Base-by-base conservation (phyloP, 139 green algal species). In the Nannochloris sp. region DNA sequence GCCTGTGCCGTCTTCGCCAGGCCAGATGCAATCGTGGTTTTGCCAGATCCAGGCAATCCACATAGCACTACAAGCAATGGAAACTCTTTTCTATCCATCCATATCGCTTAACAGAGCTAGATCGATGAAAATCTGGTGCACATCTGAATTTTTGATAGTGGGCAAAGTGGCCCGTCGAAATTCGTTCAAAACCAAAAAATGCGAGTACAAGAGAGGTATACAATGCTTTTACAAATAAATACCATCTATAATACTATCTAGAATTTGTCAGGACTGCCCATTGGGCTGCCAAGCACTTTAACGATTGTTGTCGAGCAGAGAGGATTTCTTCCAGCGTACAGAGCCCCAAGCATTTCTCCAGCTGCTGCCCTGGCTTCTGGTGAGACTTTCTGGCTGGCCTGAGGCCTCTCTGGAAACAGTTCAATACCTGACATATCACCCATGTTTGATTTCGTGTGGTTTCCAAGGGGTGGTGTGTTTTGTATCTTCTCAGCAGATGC, bases 31-130 rank as follows among this genome's bases (percentile, higher is more conserved):
- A 57, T 19, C 21, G 46, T 66, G n/a, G n/a, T 58, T 40, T 66
- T 66, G 15, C 60, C 60, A 15, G 24, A 55, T 21, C 46, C 60
- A 66, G 60, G 60, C 15, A 66, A 24, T 18, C 60, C 60, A 44
- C 12, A 53, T 19, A 66, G 16, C 15, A 54, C 36, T 16, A 66
- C 6, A 14, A 66, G 50, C 18, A 53, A 53, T 19, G 46, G 46
- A 12, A 19, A 53, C 18, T 21, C 18, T 25, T 53, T 19, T 21
- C 8, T 53, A 21, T 53, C 46, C 34, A 40, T 40, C 0, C 34
- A 40, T 40, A 0, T 2, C 1, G 7, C 34, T 40, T 40, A 1
- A 40, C 2, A 40, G 8, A 3, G 5, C 34, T 40, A 40, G 34
- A 11, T 40, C 34, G 8, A 12, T 40, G 34, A 40, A 14, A 40